Evolutionary conservation across 176 grass and related monocot species (phyloP).

Genomic region (Lolium perenne): DNA sequence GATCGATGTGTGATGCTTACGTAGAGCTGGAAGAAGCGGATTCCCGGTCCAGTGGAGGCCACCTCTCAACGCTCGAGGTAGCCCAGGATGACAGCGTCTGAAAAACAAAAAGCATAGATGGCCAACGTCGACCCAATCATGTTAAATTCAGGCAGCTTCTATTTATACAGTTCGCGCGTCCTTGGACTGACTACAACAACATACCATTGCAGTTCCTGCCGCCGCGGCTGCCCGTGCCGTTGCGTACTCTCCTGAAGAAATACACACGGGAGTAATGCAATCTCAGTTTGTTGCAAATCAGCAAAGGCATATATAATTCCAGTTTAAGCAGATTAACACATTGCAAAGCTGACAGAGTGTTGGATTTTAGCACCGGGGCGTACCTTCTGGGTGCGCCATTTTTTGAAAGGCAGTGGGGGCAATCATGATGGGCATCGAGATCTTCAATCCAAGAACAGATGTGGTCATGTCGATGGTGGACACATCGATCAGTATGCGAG

Average conservation of each 20-base stretch:
- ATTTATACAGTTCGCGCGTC: neutral
- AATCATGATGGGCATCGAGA: constrained; percentile 95
- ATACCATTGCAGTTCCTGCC: constrained; percentile 83
- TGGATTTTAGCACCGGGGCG: neutral
- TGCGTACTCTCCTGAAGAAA: constrained; percentile 77
- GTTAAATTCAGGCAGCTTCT: neutral
- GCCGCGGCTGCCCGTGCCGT: constrained; percentile 84
- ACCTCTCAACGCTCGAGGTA: constrained; percentile 93
- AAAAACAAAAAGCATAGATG: neutral
- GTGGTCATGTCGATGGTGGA: constrained; percentile 81
- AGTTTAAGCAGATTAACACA: neutral
- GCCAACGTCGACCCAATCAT: neutral
- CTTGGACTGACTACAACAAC: neutral
- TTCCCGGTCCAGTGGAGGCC: constrained; percentile 82
- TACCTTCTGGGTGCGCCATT: constrained; percentile 94
- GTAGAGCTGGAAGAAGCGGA: constrained; percentile 93
- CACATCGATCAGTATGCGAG: constrained; percentile 87
- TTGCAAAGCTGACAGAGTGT: neutral
- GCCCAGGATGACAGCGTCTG: constrained; percentile 92
- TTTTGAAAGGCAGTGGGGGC: constrained; percentile 84
- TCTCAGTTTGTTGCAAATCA: constrained; percentile 5
- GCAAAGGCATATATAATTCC: neutral
- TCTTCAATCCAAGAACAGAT: constrained; percentile 75
- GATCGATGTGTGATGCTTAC: constrained; percentile 38
- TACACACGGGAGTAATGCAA: neutral